Base-by-base conservation (phyloP, 2,329 filamentous ascomycete genomes). In the Aspergillus ruber region DNA sequence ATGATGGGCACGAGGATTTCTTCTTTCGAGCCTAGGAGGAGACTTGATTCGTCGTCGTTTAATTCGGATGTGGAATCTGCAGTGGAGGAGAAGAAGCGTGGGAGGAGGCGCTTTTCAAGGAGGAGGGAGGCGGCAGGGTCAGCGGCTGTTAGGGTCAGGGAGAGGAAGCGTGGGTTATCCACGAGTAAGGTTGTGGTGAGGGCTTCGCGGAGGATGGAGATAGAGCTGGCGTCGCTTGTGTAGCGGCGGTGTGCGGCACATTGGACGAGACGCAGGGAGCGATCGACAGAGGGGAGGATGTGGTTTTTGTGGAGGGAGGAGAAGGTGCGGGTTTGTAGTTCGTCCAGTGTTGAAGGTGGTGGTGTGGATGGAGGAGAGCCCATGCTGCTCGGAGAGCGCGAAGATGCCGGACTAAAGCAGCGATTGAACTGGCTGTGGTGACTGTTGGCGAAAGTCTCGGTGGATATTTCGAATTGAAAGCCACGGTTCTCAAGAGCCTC, bases 251-350 rank as follows among this genome's bases (percentile, higher is more conserved):
- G 77, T 6, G 87, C 90, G 0, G 88, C 90, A 67, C 90, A 95
- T 59, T 90, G 88, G 1, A 94, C 81, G 12, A 96, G 77, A 44
- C 82, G 81, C 13, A 96, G 77, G 4, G 72, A 75, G 0, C 77
- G 74, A 51, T 87, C 83, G 33, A 93, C 81, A 18, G 78, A 79
- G 0, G 91, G 90, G 0, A 81, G 71, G 43, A 97, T 86, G 54
- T 83, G 79, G 56, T 86, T 81, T 59, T 84, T 84, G 57, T 83
- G 84, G n/a, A 98, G 77, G n/a, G 86, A 81, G 21, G 80, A 79
- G 63, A 97, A 96, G 0, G 91, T 95, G 43, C 86, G 83, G 8
- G 76, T 76, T 68, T 95, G 88, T 23, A 97, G 77, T 63, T 95
- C 90, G 15, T 80, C 80, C 10, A 91, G 76, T 35, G 82, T 87